Conservation (phyloP, 768 basidiomycete genomes). For the Termitomyces sp. region DNA sequence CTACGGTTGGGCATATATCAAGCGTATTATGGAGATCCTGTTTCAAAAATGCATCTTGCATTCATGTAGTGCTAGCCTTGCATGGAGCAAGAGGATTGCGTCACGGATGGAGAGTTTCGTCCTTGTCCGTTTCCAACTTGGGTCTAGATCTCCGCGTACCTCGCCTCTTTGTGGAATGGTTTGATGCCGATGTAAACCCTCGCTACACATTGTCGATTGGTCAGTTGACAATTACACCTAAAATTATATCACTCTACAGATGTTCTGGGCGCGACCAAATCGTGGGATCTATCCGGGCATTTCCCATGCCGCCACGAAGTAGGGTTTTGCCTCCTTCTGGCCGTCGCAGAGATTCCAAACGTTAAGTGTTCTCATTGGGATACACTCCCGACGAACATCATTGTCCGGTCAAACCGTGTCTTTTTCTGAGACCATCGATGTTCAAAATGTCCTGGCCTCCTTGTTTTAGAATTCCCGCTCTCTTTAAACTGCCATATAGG, state of each 20-base stretch:
- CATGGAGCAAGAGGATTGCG: too few species aligned
- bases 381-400: constrained; percentile 20
- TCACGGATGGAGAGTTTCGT: too few species aligned
- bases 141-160: constrained; percentile 13
- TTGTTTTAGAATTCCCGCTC: constrained; percentile 11
- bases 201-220: constrained; percentile 5
- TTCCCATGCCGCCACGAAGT: constrained; percentile 30
- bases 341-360: constrained; percentile 29
- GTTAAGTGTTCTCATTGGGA: constrained; percentile 39
- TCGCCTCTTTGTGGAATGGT: constrained; percentile 8
- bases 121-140: neutral
- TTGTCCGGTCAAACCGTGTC: constrained; percentile 47
- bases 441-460: constrained; percentile 32
- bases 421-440: constrained; percentile 21
- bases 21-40: neutral
- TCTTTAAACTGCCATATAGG: constrained; percentile 10
- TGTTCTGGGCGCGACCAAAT: constrained; percentile 30
- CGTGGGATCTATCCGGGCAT: constrained; percentile 34
- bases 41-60: neutral
- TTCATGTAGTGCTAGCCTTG: too few species aligned
- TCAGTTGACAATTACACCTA: constrained; percentile 13
- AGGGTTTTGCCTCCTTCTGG: constrained; percentile 20
- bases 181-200: constrained; percentile 13
- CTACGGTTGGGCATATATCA: neutral
- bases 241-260: constrained; percentile 4